These are phyloP conservation scores for Metarhizium album DNA, from an alignment of 2,329 filamentous ascomycete genomes.

Conservation along the genomic window DNA sequence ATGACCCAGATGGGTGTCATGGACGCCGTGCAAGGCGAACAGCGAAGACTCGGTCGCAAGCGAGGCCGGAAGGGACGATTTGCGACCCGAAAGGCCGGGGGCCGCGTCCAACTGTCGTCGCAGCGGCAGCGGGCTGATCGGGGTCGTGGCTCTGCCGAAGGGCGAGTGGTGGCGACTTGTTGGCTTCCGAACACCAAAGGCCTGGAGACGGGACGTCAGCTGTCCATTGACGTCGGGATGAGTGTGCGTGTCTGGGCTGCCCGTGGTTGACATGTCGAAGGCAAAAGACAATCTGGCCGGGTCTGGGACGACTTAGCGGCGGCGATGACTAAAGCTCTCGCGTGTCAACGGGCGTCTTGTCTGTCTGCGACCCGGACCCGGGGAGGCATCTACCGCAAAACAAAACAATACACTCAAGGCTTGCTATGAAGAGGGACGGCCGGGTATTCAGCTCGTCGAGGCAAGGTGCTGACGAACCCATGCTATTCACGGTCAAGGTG, in stretches of 20 bases:
- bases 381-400: too few relatives aligned
- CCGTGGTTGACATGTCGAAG: neutral
- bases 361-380: too few relatives aligned
- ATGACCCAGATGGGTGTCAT: neutral
- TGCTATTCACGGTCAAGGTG: too few relatives aligned
- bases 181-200: slow-evolving; percentile 3
- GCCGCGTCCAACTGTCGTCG: slow-evolving; percentile 9
- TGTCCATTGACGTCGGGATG: neutral
- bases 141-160: slow-evolving; percentile 10
- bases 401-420: too few relatives aligned
- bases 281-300: too few relatives aligned
- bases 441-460: too few relatives aligned
- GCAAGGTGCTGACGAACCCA: too few relatives aligned
- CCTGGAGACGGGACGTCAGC: slow-evolving; percentile 1
- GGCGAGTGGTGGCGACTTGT: neutral
- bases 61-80: neutral
- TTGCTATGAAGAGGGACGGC: too few relatives aligned
- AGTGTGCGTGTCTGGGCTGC: neutral
- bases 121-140: slow-evolving; percentile 20
- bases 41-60: neutral
- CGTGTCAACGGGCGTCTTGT: too few relatives aligned
- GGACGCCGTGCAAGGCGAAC: neutral
- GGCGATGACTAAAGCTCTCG: too few relatives aligned
- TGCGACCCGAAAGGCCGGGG: neutral
- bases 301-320: too few relatives aligned